Percentiles rank a stretch among this genome's conserved stretches.
These are phyloP conservation scores for Candida silvatica DNA, from an alignment of 805 yeast species.

Conservation along the genomic window DNA sequence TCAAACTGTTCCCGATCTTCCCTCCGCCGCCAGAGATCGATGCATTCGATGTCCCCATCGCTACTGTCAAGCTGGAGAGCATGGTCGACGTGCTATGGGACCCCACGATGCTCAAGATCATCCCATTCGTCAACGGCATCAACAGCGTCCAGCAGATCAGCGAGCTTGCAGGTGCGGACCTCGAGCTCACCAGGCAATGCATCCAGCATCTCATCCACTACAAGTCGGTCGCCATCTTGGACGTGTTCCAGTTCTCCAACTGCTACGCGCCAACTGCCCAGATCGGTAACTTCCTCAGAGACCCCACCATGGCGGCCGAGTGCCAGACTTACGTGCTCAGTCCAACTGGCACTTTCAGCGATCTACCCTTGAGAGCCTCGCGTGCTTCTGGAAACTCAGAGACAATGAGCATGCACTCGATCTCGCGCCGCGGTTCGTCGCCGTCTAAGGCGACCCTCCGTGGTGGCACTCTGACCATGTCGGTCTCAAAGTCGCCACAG, in stretches of 20 bases:
- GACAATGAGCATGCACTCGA: slow-evolving; percentile 12
- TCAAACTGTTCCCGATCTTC: slow-evolving; percentile 85
- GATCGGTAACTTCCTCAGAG: slow-evolving; percentile 59
- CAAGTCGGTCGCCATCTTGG: slow-evolving; percentile 73
- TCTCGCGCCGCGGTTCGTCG: slow-evolving; percentile 1
- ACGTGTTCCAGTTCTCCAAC: slow-evolving; percentile 83
- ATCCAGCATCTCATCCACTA: slow-evolving; percentile 88
- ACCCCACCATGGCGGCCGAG: slow-evolving; percentile 60
- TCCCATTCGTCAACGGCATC: slow-evolving; percentile 82
- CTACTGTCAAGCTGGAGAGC: slow-evolving; percentile 66
- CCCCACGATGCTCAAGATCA: slow-evolving; percentile 85
- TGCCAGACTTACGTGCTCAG: slow-evolving; percentile 77
- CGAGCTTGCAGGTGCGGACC: slow-evolving; percentile 73
- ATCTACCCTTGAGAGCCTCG: slow-evolving; percentile 25
- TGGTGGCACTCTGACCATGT: neutral
- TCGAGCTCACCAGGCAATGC: slow-evolving; percentile 70
- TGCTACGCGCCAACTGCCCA: slow-evolving; percentile 83
- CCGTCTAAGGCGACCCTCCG: neutral
- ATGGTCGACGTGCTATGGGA: slow-evolving; percentile 93
- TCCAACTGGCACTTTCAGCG: slow-evolving; percentile 26
- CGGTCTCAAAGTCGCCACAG: slow-evolving; percentile 2
- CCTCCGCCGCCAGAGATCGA: slow-evolving; percentile 72
- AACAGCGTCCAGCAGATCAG: slow-evolving; percentile 76
- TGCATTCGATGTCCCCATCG: slow-evolving; percentile 83
- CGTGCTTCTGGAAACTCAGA: slow-evolving; percentile 18